Base-by-base conservation (phyloP, 1,139 yeast genomes). In the Blastobotrys niveus region DNA sequence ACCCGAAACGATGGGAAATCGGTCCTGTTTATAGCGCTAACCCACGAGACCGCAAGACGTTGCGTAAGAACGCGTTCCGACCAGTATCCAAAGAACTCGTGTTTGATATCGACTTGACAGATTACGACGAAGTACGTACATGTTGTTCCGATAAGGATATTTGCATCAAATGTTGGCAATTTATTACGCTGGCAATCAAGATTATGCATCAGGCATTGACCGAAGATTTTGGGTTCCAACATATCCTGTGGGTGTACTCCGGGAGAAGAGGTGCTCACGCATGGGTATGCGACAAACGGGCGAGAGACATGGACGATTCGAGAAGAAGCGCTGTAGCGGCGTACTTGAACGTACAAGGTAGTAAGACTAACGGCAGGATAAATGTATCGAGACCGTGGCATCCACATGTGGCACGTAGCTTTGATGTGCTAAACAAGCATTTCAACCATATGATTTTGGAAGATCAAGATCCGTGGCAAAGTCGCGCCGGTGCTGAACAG, bases 251-350 rank as follows among this genome's bases (percentile, higher is more conserved):
- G 98, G 96, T 91, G 2, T 91, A 87, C 61, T 87, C 96, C 0
- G 99, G 99, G 39, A 82, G 99, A 71, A 84, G 99, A 74, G 99
- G 99, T 64, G 96, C 95, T 21, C 99, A 91, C 72, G 94, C 97
- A 56, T 91, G 99, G 99, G 75, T 91, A 21, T 85, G 96, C 64
- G 98, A 93, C 61, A 66, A 76, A 44, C 70, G 89, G 41, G 96
- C 96, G 0, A 71, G 96, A 46, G 60, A 64, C 2, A 66, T 91
- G 52, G 85, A 78, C 55, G 98, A 93, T 61, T 57, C 68, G 3
- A 76, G 77, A 47, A 75, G 99, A 56, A 73, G 82, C 53, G 79
- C 95, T 1, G 75, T 91, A 10, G 81, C 89, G 27, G 89, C 85
- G 52, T 91, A 91, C 61, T 66, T 93, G 58, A 93, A 86, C 57